Evolutionary conservation across 2,329 filamentous ascomycete species (phyloP), one percentile per base, ranked within the genome.

Genomic region (Stagonosporopsis tanaceti): DNA sequence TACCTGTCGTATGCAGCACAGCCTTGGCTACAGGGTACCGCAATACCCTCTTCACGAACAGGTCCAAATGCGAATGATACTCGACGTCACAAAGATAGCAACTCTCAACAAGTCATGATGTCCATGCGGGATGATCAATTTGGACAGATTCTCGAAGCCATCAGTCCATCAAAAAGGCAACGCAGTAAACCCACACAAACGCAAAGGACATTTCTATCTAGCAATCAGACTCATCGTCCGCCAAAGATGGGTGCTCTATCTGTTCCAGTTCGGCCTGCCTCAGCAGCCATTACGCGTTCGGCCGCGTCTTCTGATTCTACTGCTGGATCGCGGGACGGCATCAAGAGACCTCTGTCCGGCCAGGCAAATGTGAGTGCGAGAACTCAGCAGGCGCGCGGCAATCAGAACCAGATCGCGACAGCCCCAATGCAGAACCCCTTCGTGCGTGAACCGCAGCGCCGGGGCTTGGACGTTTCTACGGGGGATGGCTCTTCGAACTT

Each of bases 131-230:
- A 74, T 5, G 70, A 75, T 27, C 73, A 74, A 37, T 56, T 73
- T 20, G 70, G 66, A 4, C 64, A 68, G 27, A 57, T 72, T 1
- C 65, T 69, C 11, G 60, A 71, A 30, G 67, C 61, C 1, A 63
- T 68, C 22, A 71, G 67, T 44, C 68, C 67, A 17, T 61, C 67
- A 3, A 69, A 67, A 52, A 96, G 95, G 0, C 91, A 92, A 47
- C 92, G 85, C 28, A 47, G 59, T 30, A 22, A 50, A 34, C 25
- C 40, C 8, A 41, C 20, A 9, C 47, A 47, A 25, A 20, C 8
- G 11, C 50, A 50, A n/a, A 39, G 34, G 27, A 30, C 25, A 30
- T 57, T 41, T 12, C 61, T 37, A 34, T 44, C 50, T 30, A 60
- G 40, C 24, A 35, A 35, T 30, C 55, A 61, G 25, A 42, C 44